Evolutionary conservation across 2,329 filamentous ascomycete species (phyloP), one percentile per base, ranked within the genome.

Genomic region (Hymenoscyphus salicellus): DNA sequence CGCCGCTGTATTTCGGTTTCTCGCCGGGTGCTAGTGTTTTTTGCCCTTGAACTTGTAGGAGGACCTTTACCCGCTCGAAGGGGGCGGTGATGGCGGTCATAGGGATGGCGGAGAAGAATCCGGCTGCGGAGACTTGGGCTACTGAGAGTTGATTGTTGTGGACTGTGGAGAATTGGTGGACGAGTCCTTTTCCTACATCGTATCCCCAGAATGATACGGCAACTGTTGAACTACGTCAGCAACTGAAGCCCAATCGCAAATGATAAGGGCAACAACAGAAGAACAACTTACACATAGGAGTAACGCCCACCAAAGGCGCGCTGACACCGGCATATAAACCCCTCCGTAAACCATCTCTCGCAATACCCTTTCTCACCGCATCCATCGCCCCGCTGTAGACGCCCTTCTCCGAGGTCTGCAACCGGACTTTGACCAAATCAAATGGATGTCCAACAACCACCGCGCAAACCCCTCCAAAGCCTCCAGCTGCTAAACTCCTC

Each of bases 41-140:
- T 79, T 97, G 93, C 74, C 93, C 93, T 80, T 98, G 95, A 71
- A 98, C 96, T 79, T 99, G 95, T 1, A 99, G 89, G 69, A 99
- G 93, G 63, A 99, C 94, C 81, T 99, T 99, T 72, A 99, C 93
- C 75, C 95, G 94, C 84, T 99, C 95, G 77, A 99, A 98, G 66
- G 95, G 95, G 4, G 95, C 95, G n/a, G 95, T 98, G 81, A 99
- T 97, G 78, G 92, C 80, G 3, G 95, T 99, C 92, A 96, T 96
- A 74, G 95, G 95, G 66, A 99, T 90, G 66, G 95, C 95, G 75
- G 92, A 96, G 86, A 99, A 96, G 86, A 97, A 97, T 69, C 95
- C 95, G 16, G 95, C 95, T 41, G 92, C 86, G 38, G 92, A 95
- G 79, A 96, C 88, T 78, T 99, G 95, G 55, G 83, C 90, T 75